Conservation (phyloP, 495 filamentous ascomycete species). For the Alectoria sarmentosa region DNA sequence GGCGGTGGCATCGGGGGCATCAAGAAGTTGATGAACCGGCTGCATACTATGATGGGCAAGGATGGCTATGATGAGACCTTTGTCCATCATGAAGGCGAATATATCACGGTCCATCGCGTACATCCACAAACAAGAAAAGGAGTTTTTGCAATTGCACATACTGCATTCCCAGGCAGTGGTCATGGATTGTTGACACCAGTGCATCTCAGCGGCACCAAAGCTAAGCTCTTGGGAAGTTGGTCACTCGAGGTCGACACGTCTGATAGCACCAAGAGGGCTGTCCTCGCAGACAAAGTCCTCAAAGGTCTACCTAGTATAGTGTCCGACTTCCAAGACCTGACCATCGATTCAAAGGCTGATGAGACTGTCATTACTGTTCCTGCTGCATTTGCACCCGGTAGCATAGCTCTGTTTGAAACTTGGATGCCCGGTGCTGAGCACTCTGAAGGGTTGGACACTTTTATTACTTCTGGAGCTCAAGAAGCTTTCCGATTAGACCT, state of each 20-base stretch:
- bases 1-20: constrained; percentile 73
- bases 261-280: constrained; percentile 55
- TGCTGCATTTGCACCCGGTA: constrained; percentile 79
- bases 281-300: constrained; percentile 62
- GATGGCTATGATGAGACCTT: constrained; percentile 93
- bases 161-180: constrained; percentile 80
- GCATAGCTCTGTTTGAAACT: constrained; percentile 91
- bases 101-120: constrained; percentile 91
- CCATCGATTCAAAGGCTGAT: constrained; percentile 56
- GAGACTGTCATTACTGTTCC: constrained; percentile 77
- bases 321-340: constrained; percentile 60
- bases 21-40: constrained; percentile 84
- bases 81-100: constrained; percentile 92
- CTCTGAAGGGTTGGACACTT: constrained; percentile 69
- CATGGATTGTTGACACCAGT: constrained; percentile 70
- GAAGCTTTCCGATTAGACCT: constrained; percentile 69
- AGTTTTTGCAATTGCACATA: constrained; percentile 91
- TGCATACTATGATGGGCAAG: constrained; percentile 89
- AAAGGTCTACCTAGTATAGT: constrained; percentile 77
- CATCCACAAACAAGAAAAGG: constrained; percentile 86
- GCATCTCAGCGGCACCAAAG: constrained; percentile 63
- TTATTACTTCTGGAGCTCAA: constrained; percentile 72
- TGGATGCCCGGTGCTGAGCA: constrained; percentile 84
- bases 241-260: constrained; percentile 71
- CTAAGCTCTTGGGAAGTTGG: constrained; percentile 81